phyloP scores from a whole-genome alignment of 306 rosid genomes.

The Cicer bijugum region DNA sequence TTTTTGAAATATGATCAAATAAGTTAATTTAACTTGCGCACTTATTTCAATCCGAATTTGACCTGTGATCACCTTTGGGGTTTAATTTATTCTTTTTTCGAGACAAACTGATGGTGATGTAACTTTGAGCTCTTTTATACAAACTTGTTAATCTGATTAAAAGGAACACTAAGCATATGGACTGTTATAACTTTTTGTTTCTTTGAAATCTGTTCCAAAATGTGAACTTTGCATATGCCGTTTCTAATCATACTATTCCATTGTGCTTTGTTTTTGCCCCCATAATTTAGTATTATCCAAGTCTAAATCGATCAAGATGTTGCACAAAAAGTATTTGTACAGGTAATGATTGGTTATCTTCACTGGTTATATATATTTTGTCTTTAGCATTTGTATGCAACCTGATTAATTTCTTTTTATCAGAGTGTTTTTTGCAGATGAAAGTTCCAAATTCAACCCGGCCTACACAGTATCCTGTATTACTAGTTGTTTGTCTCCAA shows the following conservation, averaged over 20 bases:
- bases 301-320: slow-evolving; percentile 98
- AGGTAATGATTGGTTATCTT: slow-evolving; percentile 56
- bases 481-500: slow-evolving; percentile 30
- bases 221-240: slow-evolving; percentile 24
- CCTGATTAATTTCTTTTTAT: slow-evolving; percentile 50
- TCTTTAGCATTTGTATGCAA: slow-evolving; percentile 20
- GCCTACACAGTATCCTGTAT: slow-evolving; percentile 95
- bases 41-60: slow-evolving; percentile 9
- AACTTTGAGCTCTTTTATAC: not conserved
- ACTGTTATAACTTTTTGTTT: slow-evolving; percentile 15
- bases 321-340: slow-evolving; percentile 99
- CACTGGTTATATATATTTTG: slow-evolving; percentile 15
- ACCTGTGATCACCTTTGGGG: slow-evolving; percentile 1
- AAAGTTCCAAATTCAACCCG: slow-evolving; percentile 98
- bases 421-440: slow-evolving; percentile 99
- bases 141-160: not conserved
- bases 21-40: slow-evolving; percentile 30
- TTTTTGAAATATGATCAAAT: slow-evolving; percentile 26
- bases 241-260: slow-evolving; percentile 42
- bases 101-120: slow-evolving; percentile 25
- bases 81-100: slow-evolving; percentile 29
- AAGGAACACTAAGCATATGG: slow-evolving; percentile 12
- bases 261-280: not conserved
- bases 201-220: slow-evolving; percentile 34
- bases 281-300: slow-evolving; percentile 81